Evolutionary conservation across 768 basidiomycete genomes (phyloP).

Genomic region (Royoungia palumana): DNA sequence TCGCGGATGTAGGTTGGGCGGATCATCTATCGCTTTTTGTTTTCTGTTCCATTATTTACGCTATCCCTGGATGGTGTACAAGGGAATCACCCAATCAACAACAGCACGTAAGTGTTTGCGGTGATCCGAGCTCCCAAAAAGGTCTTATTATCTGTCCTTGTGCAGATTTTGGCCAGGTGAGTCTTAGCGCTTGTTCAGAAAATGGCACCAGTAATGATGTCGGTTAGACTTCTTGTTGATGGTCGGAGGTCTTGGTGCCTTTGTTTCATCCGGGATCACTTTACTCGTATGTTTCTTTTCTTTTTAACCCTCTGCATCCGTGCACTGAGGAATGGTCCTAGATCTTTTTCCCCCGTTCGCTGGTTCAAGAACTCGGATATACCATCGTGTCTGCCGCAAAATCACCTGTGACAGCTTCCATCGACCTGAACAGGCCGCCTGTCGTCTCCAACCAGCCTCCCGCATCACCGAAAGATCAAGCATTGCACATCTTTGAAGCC

Average conservation of each 20-base stretch:
- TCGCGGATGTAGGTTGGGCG: slow-evolving; percentile 50
- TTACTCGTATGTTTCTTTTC: slow-evolving; percentile 52
- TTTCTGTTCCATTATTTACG: slow-evolving; percentile 64
- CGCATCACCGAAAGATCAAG: slow-evolving; percentile 21
- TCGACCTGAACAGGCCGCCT: slow-evolving; percentile 20
- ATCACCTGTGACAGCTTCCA: slow-evolving; percentile 21
- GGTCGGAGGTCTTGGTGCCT: slow-evolving; percentile 69
- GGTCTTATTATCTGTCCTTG: neutral
- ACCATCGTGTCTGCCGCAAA: slow-evolving; percentile 35
- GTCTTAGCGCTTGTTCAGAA: slow-evolving; percentile 10
- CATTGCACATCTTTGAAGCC: slow-evolving; percentile 22
- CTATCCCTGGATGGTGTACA: slow-evolving; percentile 63
- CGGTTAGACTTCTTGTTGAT: slow-evolving; percentile 63
- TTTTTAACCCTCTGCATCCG: neutral
- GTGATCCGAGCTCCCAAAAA: neutral
- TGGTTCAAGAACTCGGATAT: slow-evolving; percentile 63
- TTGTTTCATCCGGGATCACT: slow-evolving; percentile 78
- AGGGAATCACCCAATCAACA: slow-evolving; percentile 47
- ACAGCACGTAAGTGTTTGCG: slow-evolving; percentile 48
- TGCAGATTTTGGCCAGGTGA: slow-evolving; percentile 60
- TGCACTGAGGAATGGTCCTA: slow-evolving; percentile 20
- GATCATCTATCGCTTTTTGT: slow-evolving; percentile 72
- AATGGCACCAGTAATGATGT: neutral
- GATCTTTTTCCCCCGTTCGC: slow-evolving; percentile 79
- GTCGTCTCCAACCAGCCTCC: slow-evolving; percentile 7